Evolutionary conservation across 139 green algal genomes (phyloP), one percentile per base, ranked within the genome.

Genomic region (Picochlorum sp.): DNA sequence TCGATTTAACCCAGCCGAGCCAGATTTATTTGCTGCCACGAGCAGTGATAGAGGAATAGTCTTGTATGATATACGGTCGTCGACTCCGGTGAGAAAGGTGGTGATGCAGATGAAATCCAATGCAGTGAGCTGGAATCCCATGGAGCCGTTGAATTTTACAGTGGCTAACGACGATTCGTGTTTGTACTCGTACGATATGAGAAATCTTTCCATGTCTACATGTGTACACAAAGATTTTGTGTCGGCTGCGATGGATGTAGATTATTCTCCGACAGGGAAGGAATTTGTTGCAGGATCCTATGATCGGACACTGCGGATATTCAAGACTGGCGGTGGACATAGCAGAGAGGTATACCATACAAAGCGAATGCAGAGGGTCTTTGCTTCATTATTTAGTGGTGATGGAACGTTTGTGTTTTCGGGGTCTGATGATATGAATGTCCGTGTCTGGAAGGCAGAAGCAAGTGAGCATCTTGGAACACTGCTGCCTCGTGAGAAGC

Each of bases 61-160:
- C 20, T 72, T 99, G 57, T 99, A 98, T 70, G 94, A 98, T 77
- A 65, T 98, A 67, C 82, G 94, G 15, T 70, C 62, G 21, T 55
- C 66, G 57, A 93, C 83, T 0, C 84, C 92, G n/a, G 64, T 96
- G 13, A 81, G 90, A 63, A 98, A 98, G 71, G 66, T 98, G 23
- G 66, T 97, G 47, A 95, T 95, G 81, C 83, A 97, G 75, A 98
- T 87, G 16, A 84, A 82, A 38, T 80, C 60, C 63, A 99, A 99
- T 58, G 82, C 83, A 5, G 56, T 98, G 21, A 81, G 81, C 0
- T 99, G 94, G 92, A 98, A 99, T 73, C 94, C 94, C 1, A 90
- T 96, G 81, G 94, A 98, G 73, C 76, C 94, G 2, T 94, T 99
- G 79, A 98, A 98, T 83, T 98, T 99, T 77, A 94, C 85, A 20